Conservation (phyloP, 2,329 filamentous ascomycete species). For the Bipolaris cookei region DNA sequence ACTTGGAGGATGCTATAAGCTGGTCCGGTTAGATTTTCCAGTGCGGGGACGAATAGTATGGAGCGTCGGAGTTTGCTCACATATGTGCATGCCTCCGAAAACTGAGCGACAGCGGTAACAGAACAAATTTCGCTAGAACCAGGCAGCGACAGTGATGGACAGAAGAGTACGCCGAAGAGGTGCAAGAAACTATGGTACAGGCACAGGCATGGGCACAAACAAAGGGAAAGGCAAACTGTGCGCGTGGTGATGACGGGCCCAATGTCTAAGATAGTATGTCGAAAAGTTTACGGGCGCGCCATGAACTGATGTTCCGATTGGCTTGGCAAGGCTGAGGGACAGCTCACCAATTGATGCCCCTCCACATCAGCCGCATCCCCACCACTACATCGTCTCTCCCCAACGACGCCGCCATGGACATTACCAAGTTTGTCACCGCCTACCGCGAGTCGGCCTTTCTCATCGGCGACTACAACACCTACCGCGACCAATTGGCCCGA, state of each 20-base stretch:
- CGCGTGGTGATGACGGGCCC: constrained; percentile 20
- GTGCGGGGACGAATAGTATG: not conserved
- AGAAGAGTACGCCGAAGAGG: not conserved
- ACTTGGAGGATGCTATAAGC: constrained; percentile 7
- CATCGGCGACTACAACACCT: constrained; percentile 86
- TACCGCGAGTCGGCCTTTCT: constrained; percentile 83
- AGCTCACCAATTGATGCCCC: constrained; percentile 28
- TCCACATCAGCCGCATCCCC: constrained; percentile 22
- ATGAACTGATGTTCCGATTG: constrained; percentile 26
- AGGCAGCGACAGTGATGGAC: not conserved
- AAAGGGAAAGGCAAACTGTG: constrained; percentile 8
- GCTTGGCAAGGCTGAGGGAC: constrained; percentile 18
- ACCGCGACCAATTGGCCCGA: constrained; percentile 79
- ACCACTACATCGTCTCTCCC: constrained; percentile 10
- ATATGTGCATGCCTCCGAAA: constrained; percentile 26
- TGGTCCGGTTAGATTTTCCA: constrained; percentile 10
- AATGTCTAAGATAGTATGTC: constrained; percentile 22
- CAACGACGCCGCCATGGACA: constrained; percentile 69
- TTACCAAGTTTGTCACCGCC: constrained; percentile 82
- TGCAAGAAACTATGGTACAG: constrained; percentile 12
- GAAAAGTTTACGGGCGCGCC: constrained; percentile 33
- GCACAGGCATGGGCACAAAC: constrained; percentile 6
- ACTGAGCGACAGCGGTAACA: constrained; percentile 17
- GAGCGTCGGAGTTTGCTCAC: constrained; percentile 20
- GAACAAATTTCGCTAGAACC: not conserved